Evolutionary conservation across 441 rosid species (phyloP), one percentile per base, ranked within the genome.

Genomic region (Manihot esculenta): DNA sequence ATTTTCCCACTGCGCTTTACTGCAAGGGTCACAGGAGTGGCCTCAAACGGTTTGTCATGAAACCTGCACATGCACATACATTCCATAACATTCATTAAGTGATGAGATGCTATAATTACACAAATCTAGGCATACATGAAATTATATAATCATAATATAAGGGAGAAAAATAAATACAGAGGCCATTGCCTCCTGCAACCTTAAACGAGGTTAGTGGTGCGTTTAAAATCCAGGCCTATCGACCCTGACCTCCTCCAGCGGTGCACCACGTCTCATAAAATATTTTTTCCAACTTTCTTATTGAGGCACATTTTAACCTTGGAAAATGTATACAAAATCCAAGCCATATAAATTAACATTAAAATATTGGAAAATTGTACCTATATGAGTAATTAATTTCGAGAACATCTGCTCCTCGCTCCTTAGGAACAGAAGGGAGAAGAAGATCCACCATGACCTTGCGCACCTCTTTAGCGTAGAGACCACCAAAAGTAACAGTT

Each of bases 391-490:
- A 41, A 1, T 18, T 7, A 17, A 62, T 42, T 13, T 62, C n/a
- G n/a, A 62, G 66, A 18, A 62, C 21, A n/a, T 61, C 64, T 44
- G 50, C 9, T 17, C 33, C 66, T 0, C 26, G 48, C 2, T 44
- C 33, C 12, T 23, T 13, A 15, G 0, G 0, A 41, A 42, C 42
- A 5, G 8, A n/a, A 0, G 66, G 50, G 10, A 62, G 66, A 21
- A 42, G 30, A 14, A 62, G 66, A 33, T 41, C 66, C 13, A 62
- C 66, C 3, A 62, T 44, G 50, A 62, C 30, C 30, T 21, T 62
- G 44, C 66, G 66, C 51, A 41, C 51, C 50, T 62, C 66, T 42
- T 33, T n/a, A n/a, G n/a, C n/a, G n/a, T n/a, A n/a, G n/a, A n/a
- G n/a, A n/a, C n/a, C n/a, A n/a, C n/a, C n/a, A n/a, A 62, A 62